phyloP scores from a whole-genome alignment of 768 basidiomycete species.

The Tricholoma bakamatsutake region DNA sequence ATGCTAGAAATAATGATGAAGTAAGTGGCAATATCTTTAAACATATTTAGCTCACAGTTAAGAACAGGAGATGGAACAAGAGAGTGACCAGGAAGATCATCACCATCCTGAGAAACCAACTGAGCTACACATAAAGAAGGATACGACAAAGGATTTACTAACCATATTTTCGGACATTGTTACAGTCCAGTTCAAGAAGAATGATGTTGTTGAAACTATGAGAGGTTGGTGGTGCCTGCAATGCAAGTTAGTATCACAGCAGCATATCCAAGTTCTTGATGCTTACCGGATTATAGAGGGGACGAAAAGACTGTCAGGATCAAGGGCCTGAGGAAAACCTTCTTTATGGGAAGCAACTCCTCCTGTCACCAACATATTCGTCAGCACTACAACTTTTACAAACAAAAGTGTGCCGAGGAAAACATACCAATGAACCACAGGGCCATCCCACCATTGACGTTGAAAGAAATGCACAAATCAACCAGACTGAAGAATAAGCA shows the following conservation, averaged over 20 bases:
- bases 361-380: not conserved
- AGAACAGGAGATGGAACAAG: not conserved
- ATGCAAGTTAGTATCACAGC: not conserved
- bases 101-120: not conserved
- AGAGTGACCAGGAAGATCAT: not conserved
- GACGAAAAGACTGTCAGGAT: not conserved
- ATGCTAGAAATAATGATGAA: not conserved
- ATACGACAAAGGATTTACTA: not conserved
- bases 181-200: not conserved
- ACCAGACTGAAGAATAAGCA: too few relatives aligned
- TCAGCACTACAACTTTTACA: not conserved
- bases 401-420: not conserved
- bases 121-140: not conserved
- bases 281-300: not conserved
- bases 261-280: not conserved
- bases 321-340: not conserved
- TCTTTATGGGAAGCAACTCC: conserved; percentile 6
- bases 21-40: not conserved
- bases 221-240: not conserved
- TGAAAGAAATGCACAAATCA: too few relatives aligned
- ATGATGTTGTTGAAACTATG: not conserved
- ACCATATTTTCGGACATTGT: conserved; percentile 1
- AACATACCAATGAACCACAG: not conserved
- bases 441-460: too few relatives aligned
- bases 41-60: too few relatives aligned